Base-by-base conservation (phyloP, 192 early-diverging fungal species). In the Coemansia sp. region DNA sequence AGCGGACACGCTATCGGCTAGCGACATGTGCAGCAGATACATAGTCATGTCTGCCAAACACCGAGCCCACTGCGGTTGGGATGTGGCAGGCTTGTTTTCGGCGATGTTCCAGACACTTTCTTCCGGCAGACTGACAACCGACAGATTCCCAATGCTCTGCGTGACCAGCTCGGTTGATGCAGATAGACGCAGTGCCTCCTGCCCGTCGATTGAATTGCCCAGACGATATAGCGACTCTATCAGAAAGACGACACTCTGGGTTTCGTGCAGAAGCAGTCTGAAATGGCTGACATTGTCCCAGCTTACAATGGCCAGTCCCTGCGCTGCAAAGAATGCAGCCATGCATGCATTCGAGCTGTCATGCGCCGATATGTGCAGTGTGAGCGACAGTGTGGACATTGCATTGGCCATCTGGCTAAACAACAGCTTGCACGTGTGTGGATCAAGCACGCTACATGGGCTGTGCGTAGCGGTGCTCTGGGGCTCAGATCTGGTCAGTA, bases 61-160 rank as follows among this genome's bases (percentile, higher is more conserved):
- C 6, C 17, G 4, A 5, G 17, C 36, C 36, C 36, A 38, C 8
- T n/a, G 11, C 30, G 11, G 5, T 13, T 11, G 50, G 13, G 27
- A n/a, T 26, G 23, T 7, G 6, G 17, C n/a, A 4, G 11, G 15
- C 4, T 6, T 43, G 22, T 22, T 38, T 15, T 32, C 49, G 1
- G 58, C 24, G 28, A 68, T 49, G 26, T 57, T 38, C 50, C 54
- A 61, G 15, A 32, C 56, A 36, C 60, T 71, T 22, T 71, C 67
- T 7, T 64, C 67, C 2, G 67, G 60, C 26, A 71, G 46, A 25
- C 67, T 71, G 24, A 71, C 60, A 1, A 71, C 52, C 8, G 67
- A 71, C 3, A 71, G 50, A 22, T 56, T 39, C 32, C 32, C 56
- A 4, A 58, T 37, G 46, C 67, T 71, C 33, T 58, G 61, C 5